phyloP scores from a whole-genome alignment of 2,329 filamentous ascomycete genomes.

The Malbranchea zuffiana region DNA sequence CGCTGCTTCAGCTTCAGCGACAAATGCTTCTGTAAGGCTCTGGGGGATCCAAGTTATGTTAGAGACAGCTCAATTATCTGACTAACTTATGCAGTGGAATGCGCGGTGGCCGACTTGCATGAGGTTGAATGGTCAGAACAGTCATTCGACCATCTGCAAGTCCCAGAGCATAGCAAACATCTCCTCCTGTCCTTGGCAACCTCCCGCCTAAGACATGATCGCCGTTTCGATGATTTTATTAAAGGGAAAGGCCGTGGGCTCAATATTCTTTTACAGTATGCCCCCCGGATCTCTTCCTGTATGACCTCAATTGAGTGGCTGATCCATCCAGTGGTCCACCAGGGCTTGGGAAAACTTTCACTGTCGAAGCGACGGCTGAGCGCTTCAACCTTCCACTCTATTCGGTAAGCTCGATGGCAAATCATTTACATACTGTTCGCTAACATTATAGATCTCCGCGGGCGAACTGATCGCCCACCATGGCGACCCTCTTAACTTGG shows the following conservation, averaged over 20 bases:
- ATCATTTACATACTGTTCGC: constrained; percentile 1
- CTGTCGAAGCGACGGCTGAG: constrained; percentile 27
- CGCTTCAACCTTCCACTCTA: constrained; percentile 26
- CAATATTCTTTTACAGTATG: constrained; percentile 36
- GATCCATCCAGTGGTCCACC: constrained; percentile 16
- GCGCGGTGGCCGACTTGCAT: constrained; percentile 14
- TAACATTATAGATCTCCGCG: constrained; percentile 14
- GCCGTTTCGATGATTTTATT: constrained; percentile 23
- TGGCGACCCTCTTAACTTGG: constrained; percentile 18
- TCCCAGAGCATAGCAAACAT: constrained; percentile 16
- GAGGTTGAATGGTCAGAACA: constrained; percentile 12
- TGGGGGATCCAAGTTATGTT: background rate
- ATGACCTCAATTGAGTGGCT: too few relatives aligned
- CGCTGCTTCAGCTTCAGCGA: constrained; percentile 18
- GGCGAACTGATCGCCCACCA: constrained; percentile 17
- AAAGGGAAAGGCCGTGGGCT: constrained; percentile 34
- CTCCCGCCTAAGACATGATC: constrained; percentile 13
- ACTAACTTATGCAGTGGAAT: constrained; percentile 10
- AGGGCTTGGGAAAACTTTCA: constrained; percentile 27
- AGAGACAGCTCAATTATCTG: background rate
- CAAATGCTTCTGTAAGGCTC: constrained; percentile 18
- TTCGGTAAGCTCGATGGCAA: constrained; percentile 13
- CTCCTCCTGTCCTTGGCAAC: constrained; percentile 12
- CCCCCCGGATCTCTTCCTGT: constrained; percentile 4
- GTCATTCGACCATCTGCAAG: constrained; percentile 17